Evolutionary conservation across 805 yeast genomes (phyloP), one percentile per base, ranked within the genome.

Genomic region (Saccharomycopsis guyanensis): DNA sequence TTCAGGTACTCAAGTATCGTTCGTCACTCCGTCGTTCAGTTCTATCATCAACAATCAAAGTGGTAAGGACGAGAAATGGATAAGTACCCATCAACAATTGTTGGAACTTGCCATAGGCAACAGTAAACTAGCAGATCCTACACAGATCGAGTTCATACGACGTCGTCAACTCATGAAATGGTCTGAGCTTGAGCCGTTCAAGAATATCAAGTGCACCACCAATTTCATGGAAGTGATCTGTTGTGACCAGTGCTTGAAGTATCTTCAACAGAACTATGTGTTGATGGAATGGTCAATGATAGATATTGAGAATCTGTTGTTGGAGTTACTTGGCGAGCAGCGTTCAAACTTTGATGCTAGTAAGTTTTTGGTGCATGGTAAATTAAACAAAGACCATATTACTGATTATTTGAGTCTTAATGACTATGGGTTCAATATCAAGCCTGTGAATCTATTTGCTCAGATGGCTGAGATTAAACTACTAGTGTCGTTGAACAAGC

Each of bases 271-370:
- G 36, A 38, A 45, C 25, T 45, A 19, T 39, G 27, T 32, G 8
- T 20, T 45, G 18, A 39, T 27, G 33, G 47, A 45, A 24, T 45
- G 47, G 47, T 45, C 47, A 5, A 16, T 45, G 16, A 23, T 45
- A 20, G 47, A 45, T 23, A 39, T 45, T 3, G 29, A 25, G 29
- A 25, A 25, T 10, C 29, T 7, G 29, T 25, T 25, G 29, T 7
- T 25, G 10, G 29, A 25, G 29, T n/a, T n/a, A n/a, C n/a, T n/a
- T n/a, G n/a, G n/a, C n/a, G n/a, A n/a, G n/a, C n/a, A n/a, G n/a
- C n/a, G n/a, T n/a, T n/a, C n/a, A n/a, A n/a, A n/a, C n/a, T n/a
- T n/a, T n/a, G n/a, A n/a, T n/a, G 20, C 29, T 32, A 24, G 38
- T 15, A 43, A 43, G 13, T 20, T 43, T 4, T 8, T 29, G 3